phyloP scores from a whole-genome alignment of 352 stramenopile species.

The Plasmopara viticola region DNA sequence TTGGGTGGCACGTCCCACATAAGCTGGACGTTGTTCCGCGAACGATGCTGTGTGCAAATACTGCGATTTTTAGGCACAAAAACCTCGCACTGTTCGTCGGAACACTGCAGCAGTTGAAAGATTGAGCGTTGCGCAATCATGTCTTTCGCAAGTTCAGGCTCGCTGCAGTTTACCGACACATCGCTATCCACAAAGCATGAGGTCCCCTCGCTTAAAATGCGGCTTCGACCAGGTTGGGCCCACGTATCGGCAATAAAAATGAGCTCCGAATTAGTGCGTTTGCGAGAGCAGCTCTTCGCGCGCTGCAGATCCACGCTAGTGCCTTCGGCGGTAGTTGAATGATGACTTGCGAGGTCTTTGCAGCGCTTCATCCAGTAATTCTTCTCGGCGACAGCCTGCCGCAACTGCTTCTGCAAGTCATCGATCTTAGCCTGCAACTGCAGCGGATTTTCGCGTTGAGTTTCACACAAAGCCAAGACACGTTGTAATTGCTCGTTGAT shows the following conservation, averaged over 20 bases:
- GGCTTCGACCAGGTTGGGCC: conserved; percentile 51
- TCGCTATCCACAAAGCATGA: conserved; percentile 41
- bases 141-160: conserved; percentile 29
- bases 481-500: conserved; percentile 81
- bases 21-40: conserved; percentile 85
- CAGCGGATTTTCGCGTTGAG: conserved; percentile 62
- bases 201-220: conserved; percentile 66
- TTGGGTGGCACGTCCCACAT: conserved; percentile 84
- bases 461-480: conserved; percentile 72
- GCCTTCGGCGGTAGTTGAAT: conserved; percentile 24
- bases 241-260: conserved; percentile 77
- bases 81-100: conserved; percentile 83
- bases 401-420: conserved; percentile 73
- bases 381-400: conserved; percentile 72
- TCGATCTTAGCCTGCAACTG: conserved; percentile 71
- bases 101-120: conserved; percentile 81
- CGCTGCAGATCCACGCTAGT: conserved; percentile 35
- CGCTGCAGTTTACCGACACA: conserved; percentile 40
- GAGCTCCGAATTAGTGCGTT: conserved; percentile 81
- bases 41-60: conserved; percentile 79
- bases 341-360: conserved; percentile 56
- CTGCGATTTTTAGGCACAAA: conserved; percentile 82
- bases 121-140: conserved; percentile 35
- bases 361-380: conserved; percentile 88
- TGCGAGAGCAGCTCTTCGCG: conserved; percentile 46